Evolutionary conservation across 805 yeast species (phyloP), one percentile per base, ranked within the genome.

Genomic region (Teunomyces tritomae): DNA sequence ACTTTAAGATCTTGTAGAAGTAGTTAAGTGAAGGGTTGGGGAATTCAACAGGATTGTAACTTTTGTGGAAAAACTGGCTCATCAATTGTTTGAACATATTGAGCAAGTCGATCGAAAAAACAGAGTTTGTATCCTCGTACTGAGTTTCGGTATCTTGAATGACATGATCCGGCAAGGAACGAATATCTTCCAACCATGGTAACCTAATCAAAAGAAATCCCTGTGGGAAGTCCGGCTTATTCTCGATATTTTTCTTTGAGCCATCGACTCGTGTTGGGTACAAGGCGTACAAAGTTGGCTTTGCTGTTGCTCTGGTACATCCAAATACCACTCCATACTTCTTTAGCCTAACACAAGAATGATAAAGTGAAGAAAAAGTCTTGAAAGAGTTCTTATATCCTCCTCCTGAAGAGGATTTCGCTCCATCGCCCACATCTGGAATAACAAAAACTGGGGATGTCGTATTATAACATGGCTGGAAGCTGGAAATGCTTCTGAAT

Each of bases 241-340:
- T 49, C 6, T 46, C 48, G 14, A 49, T 14, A 8, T 39, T 16
- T 10, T 56, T 53, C n/a, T 60, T 58, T 8, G 67, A 58, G 39
- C 46, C 51, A 13, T 40, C 49, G 10, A 56, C 35, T 51, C 58
- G 55, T 0, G 86, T 78, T 0, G 96, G 86, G 29, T 82, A 69
- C 48, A 90, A 55, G 1, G 85, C 80, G 57, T 76, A 83, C 39
- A 87, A 51, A 3, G 67, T 51, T 0, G 96, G 94, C 29, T 74
- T 60, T 0, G 87, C 62, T 43, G 74, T 74, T 39, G 63, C 67
- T 48, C 83, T 77, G 5, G 74, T 56, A 56, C 82, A 80, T 0
- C 95, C 92, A 83, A 89, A 89, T 3, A 87, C 77, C 6, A 92
- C 65, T 0, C 87, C 94, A 56, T 77, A 82, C 56, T 78, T 78